Evolutionary conservation across 495 filamentous ascomycete species (phyloP).

Genomic region (Daldinia loculata): DNA sequence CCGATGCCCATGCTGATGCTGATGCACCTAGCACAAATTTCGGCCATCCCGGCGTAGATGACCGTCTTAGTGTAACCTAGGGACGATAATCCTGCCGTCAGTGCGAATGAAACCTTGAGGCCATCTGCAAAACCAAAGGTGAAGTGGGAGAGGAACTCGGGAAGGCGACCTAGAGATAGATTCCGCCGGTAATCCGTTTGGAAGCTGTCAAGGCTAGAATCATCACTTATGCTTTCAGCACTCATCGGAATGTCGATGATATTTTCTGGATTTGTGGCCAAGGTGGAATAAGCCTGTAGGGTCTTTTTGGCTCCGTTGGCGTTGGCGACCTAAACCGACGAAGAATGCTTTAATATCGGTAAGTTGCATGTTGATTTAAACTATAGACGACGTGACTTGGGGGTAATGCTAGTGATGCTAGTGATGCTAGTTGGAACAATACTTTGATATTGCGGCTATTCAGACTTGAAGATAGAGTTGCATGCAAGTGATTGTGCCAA

Average conservation of each 20-base stretch:
- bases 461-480: background rate
- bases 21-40: conserved; percentile 72
- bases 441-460: conserved; percentile 4
- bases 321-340: background rate
- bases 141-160: conserved; percentile 53
- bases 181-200: background rate
- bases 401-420: background rate
- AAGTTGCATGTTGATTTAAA: conserved; percentile 20
- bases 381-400: conserved; percentile 5
- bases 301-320: conserved; percentile 12
- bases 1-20: conserved; percentile 78
- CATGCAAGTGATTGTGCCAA: background rate
- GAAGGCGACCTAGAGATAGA: conserved; percentile 17
- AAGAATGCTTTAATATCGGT: conserved; percentile 18
- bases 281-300: conserved; percentile 26
- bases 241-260: background rate
- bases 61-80: conserved; percentile 70
- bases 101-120: conserved; percentile 70
- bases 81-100: conserved; percentile 70
- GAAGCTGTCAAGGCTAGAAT: conserved; percentile 6
- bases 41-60: conserved; percentile 72
- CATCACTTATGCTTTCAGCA: background rate
- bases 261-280: conserved; percentile 17
- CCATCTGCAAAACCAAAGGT: conserved; percentile 69
- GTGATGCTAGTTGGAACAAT: background rate